Conservation (phyloP, 805 yeast genomes). For the Candida xyloterini region DNA sequence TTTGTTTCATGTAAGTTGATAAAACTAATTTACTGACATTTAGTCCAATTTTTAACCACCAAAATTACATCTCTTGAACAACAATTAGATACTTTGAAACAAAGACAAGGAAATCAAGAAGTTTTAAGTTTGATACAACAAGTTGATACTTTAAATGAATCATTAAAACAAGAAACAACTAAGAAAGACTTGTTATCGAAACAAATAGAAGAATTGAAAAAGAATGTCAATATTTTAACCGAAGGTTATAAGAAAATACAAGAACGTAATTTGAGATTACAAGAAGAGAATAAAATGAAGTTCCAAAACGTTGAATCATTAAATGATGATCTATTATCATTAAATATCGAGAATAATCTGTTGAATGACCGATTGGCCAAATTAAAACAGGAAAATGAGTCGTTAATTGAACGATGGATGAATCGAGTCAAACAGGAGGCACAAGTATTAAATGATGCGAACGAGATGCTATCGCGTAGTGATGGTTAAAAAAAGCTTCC, state of each 20-base stretch:
- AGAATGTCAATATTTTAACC: slow-evolving; percentile 18
- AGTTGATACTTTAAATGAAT: slow-evolving; percentile 7
- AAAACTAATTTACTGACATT: slow-evolving; percentile 4
- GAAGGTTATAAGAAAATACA: slow-evolving; percentile 26
- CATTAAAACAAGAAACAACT: slow-evolving; percentile 10
- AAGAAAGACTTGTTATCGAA: slow-evolving; percentile 8
- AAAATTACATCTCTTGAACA: slow-evolving; percentile 13
- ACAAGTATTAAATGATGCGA: slow-evolving; percentile 40
- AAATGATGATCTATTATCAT: slow-evolving; percentile 48
- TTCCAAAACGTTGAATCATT: slow-evolving; percentile 45
- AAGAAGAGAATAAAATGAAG: slow-evolving; percentile 37
- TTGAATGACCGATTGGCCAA: slow-evolving; percentile 32
- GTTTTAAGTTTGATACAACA: slow-evolving; percentile 14
- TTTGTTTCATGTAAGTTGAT: slow-evolving; percentile 24
- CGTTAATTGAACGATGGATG: slow-evolving; percentile 42
- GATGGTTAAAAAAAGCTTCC: slow-evolving; percentile 6
- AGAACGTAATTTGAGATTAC: slow-evolving; percentile 17
- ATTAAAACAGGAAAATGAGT: slow-evolving; percentile 38
- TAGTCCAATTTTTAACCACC: slow-evolving; percentile 16
- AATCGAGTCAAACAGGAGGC: slow-evolving; percentile 42
- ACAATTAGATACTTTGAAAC: slow-evolving; percentile 14
- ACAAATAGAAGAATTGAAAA: slow-evolving; percentile 14
- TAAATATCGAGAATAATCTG: slow-evolving; percentile 49
- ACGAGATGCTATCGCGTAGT: slow-evolving; percentile 26
- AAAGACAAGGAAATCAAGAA: slow-evolving; percentile 18